Percentiles rank a stretch among this genome's conserved stretches.
These are phyloP conservation scores for Chlamydomonas urium DNA, from an alignment of 139 green algal species.

Conservation along the genomic window DNA sequence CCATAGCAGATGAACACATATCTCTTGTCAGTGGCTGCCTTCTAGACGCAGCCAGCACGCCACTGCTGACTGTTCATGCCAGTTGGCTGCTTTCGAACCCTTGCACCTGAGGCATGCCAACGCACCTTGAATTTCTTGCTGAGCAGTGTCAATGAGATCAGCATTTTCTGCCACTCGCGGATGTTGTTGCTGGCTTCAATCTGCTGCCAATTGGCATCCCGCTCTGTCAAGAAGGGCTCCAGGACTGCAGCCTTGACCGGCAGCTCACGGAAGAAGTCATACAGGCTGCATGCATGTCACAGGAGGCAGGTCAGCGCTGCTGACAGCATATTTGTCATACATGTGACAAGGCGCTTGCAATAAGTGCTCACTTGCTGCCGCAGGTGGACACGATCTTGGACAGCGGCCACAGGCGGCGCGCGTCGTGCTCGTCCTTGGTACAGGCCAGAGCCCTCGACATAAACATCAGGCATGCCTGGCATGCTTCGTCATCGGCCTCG, in stretches of 20 bases:
- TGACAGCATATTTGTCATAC: not conserved
- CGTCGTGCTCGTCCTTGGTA: not conserved
- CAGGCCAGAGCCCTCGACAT: slow-evolving; percentile 11
- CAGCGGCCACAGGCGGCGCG: not conserved
- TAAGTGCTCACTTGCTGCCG: slow-evolving; percentile 30
- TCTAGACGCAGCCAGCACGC: no score
- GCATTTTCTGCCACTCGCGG: slow-evolving; percentile 38
- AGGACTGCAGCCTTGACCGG: slow-evolving; percentile 36
- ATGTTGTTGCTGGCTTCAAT: slow-evolving; percentile 23
- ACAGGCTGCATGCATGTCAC: no score
- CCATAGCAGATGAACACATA: no score
- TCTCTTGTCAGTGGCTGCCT: no score
- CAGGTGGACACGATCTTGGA: slow-evolving; percentile 22
- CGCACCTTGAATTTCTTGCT: slow-evolving; percentile 55
- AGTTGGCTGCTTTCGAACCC: no score
- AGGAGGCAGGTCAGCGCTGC: not conserved
- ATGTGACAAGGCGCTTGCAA: not conserved
- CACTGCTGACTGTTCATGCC: no score
- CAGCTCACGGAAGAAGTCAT: slow-evolving; percentile 46
- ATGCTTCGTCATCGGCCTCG: slow-evolving; percentile 22
- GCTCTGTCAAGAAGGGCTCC: slow-evolving; percentile 16
- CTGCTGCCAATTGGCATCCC: not conserved
- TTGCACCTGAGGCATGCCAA: no score
- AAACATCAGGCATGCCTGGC: slow-evolving; percentile 21
- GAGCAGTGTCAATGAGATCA: slow-evolving; percentile 29